Conservation (phyloP, 352 stramenopile species). For the Phytophthora aleatoria region DNA sequence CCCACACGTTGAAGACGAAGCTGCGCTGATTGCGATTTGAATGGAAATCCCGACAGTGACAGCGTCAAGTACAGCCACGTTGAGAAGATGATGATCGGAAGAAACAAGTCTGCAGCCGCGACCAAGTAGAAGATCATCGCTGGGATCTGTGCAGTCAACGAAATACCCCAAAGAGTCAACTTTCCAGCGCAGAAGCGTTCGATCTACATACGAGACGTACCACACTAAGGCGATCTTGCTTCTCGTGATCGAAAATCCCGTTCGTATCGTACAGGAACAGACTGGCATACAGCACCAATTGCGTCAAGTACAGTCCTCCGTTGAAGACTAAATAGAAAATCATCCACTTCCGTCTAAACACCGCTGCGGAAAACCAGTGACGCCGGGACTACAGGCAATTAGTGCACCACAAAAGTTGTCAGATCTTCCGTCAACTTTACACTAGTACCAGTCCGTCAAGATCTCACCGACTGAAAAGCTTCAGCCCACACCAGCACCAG, state of each 20-base stretch:
- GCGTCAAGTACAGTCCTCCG: slow-evolving; percentile 83
- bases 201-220: slow-evolving; percentile 32
- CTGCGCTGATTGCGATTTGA: slow-evolving; percentile 69
- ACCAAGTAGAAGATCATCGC: slow-evolving; percentile 85
- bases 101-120: slow-evolving; percentile 82
- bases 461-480: slow-evolving; percentile 83
- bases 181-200: slow-evolving; percentile 1
- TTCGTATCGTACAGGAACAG: slow-evolving; percentile 88
- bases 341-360: slow-evolving; percentile 90
- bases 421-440: slow-evolving; percentile 3
- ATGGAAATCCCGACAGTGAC: slow-evolving; percentile 88
- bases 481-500: slow-evolving; percentile 92
- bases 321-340: slow-evolving; percentile 94
- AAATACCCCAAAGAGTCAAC: slow-evolving; percentile 7
- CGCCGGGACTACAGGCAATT: slow-evolving; percentile 63
- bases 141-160: slow-evolving; percentile 50
- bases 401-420: slow-evolving; percentile 4
- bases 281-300: slow-evolving; percentile 89
- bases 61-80: slow-evolving; percentile 91
- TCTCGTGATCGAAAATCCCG: slow-evolving; percentile 81
- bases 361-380: slow-evolving; percentile 89
- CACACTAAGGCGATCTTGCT: slow-evolving; percentile 70
- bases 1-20: slow-evolving; percentile 66
- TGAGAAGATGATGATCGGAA: slow-evolving; percentile 89
- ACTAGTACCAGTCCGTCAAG: not conserved